Percentiles rank a stretch among this genome's conserved stretches.
Conservation (phyloP, 2,329 filamentous ascomycete genomes). For the Talaromyces sp. region DNA sequence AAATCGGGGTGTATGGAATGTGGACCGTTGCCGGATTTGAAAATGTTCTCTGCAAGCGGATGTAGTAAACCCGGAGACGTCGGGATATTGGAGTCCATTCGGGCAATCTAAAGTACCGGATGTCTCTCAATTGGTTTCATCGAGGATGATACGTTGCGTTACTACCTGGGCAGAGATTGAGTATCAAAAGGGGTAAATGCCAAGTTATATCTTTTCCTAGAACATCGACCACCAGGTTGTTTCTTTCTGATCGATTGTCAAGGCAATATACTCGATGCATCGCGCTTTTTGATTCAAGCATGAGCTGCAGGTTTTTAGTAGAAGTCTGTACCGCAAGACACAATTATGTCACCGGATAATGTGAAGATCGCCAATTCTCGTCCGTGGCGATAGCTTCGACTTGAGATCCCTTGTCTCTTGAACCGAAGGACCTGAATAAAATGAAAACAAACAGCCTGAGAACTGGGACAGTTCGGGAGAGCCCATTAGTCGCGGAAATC, state of each 20-base stretch:
- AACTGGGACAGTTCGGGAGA: constrained; percentile 42
- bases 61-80: constrained; percentile 2
- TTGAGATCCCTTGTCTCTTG: not conserved
- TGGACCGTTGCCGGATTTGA: constrained; percentile 16
- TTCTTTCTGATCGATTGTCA: not conserved
- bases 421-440: not conserved
- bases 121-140: not conserved
- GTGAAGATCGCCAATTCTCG: not conserved
- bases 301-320: not conserved
- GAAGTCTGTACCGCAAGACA: not conserved
- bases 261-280: not conserved
- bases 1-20: not conserved
- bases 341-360: not conserved
- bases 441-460: constrained; percentile 6
- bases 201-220: constrained; percentile 17
- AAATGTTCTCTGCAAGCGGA: constrained; percentile 16
- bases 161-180: constrained; percentile 31
- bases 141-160: constrained; percentile 14
- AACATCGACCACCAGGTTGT: not conserved
- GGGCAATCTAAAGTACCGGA: not conserved
- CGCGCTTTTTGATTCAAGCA: not conserved
- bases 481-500: constrained; percentile 6
- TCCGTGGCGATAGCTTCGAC: not conserved
- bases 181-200: constrained; percentile 58
- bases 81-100: not conserved